These are phyloP conservation scores for Fusarium cicatricum DNA, from an alignment of 2,329 filamentous ascomycete genomes.

Conservation along the genomic window DNA sequence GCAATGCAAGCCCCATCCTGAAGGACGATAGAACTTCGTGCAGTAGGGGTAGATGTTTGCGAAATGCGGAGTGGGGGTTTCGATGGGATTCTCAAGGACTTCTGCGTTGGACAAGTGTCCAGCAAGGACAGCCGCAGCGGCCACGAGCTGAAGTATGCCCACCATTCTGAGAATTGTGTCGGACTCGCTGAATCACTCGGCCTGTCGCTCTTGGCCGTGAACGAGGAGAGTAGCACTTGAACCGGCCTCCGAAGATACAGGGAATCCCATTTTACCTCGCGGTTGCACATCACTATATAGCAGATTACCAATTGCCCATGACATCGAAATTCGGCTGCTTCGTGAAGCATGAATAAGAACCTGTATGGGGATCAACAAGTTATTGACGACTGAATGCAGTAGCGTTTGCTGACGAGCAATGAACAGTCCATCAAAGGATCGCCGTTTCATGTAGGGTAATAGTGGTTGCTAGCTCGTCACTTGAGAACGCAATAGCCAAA, in stretches of 20 bases:
- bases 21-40: background rate
- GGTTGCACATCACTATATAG: background rate
- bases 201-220: background rate
- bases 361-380: background rate
- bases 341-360: background rate
- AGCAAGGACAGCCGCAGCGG: background rate
- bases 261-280: background rate
- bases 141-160: background rate
- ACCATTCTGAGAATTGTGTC: background rate
- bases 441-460: background rate
- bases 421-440: background rate
- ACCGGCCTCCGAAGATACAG: too few relatives aligned
- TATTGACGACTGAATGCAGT: background rate
- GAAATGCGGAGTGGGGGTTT: conserved; percentile 18
- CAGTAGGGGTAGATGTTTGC: background rate
- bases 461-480: background rate
- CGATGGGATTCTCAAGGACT: conserved; percentile 8
- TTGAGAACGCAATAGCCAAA: background rate
- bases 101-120: background rate
- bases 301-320: background rate
- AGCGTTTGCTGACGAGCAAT: background rate
- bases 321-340: background rate
- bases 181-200: background rate
- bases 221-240: background rate
- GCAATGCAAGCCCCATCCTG: background rate